phyloP scores from a whole-genome alignment of 371 early-diverging fungal genomes.

The Gilbertella persicaria region DNA sequence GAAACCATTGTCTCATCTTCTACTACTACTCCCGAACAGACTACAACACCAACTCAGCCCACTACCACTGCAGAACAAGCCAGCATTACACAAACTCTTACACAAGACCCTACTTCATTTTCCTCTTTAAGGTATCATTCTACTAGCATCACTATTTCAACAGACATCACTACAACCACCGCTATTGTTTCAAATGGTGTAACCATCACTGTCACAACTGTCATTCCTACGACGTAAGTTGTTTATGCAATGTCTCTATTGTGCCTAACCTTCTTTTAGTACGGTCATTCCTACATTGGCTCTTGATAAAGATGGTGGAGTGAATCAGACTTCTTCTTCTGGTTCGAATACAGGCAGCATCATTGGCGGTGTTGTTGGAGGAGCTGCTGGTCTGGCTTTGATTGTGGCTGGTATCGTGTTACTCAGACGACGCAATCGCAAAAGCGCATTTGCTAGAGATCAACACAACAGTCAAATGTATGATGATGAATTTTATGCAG shows the following conservation, averaged over 20 bases:
- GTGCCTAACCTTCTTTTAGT: constrained; percentile 9
- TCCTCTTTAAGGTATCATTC: constrained; percentile 9
- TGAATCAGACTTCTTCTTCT: background rate
- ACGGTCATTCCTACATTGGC: constrained; percentile 34
- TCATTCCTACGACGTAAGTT: constrained; percentile 39
- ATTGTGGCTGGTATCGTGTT: constrained; percentile 26
- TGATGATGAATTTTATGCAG: constrained; percentile 30
- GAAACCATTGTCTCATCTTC: background rate
- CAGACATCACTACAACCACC: constrained; percentile 23
- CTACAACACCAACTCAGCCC: background rate
- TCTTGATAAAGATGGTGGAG: constrained; percentile 6
- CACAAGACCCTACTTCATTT: background rate
- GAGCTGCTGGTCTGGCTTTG: constrained; percentile 30
- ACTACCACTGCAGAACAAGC: background rate
- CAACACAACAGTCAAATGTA: constrained; percentile 22
- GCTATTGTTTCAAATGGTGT: constrained; percentile 27
- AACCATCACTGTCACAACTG: constrained; percentile 28
- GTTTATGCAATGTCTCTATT: background rate
- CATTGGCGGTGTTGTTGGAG: constrained; percentile 33
- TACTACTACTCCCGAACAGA: background rate
- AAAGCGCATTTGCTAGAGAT: constrained; percentile 10
- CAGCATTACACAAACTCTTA: background rate
- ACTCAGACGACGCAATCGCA: constrained; percentile 16
- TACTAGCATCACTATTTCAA: constrained; percentile 23
- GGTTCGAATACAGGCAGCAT: constrained; percentile 17